phyloP scores from a whole-genome alignment of 1,139 yeast species.

The Spathaspora sp. region DNA sequence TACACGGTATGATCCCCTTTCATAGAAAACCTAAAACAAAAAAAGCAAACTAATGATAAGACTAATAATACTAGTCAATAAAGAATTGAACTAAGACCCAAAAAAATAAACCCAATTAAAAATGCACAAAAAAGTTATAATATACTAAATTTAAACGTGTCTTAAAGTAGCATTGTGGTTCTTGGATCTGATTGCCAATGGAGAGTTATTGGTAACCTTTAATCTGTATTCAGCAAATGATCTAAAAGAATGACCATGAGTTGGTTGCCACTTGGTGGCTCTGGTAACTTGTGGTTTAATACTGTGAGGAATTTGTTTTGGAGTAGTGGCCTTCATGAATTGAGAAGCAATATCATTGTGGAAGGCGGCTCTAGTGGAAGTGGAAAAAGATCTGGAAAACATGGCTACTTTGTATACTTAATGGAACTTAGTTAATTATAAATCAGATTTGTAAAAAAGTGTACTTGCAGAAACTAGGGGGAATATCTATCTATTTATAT shows the following conservation, averaged over 20 bases:
- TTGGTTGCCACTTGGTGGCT: constrained; percentile 35
- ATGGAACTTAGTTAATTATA: neutral
- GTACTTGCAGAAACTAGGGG: neutral
- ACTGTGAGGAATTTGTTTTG: constrained; percentile 50
- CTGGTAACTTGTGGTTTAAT: constrained; percentile 4
- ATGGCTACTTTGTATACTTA: neutral
- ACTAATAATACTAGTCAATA: neutral
- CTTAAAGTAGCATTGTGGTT: constrained; percentile 12
- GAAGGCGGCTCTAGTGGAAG: constrained; percentile 9
- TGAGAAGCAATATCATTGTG: constrained; percentile 9
- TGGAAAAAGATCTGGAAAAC: constrained; percentile 11
- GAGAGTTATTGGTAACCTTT: constrained; percentile 50
- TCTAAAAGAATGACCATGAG: constrained; percentile 43
- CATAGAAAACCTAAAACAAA: neutral
- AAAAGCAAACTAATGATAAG: neutral
- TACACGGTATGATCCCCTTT: neutral
- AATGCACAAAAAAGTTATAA: constrained; percentile 1
- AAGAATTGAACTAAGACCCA: constrained; percentile 2
- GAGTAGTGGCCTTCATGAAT: constrained; percentile 55
- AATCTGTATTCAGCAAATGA: constrained; percentile 58
- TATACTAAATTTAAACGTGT: constrained; percentile 2
- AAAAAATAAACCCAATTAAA: constrained; percentile 3
- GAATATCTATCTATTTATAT: neutral
- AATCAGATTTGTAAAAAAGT: neutral
- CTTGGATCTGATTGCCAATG: constrained; percentile 27